Evolutionary conservation across 371 early-diverging fungal genomes (phyloP).

Genomic region (Apophysomyces variabilis): DNA sequence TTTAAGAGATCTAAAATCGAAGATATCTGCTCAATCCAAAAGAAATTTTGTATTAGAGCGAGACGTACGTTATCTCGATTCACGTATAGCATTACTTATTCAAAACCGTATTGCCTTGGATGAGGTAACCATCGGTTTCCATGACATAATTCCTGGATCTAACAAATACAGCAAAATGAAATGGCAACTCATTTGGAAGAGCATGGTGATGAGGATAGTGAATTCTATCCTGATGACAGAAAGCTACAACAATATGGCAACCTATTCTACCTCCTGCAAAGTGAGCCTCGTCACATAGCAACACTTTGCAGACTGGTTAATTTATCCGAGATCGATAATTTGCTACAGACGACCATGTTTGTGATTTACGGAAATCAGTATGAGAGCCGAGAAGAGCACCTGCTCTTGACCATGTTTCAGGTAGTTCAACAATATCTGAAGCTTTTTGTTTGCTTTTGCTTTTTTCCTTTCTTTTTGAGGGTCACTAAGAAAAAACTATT

Average conservation of each 20-base stretch:
- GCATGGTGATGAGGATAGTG: conserved; percentile 68
- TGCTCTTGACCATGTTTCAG: conserved; percentile 95
- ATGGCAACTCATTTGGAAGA: conserved; percentile 79
- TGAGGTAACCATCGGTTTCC: conserved; percentile 55
- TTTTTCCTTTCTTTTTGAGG: neutral
- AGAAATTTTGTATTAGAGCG: conserved; percentile 94
- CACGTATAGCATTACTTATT: conserved; percentile 91
- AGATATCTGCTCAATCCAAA: conserved; percentile 93
- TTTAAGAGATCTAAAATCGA: conserved; percentile 84
- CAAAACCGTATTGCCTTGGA: conserved; percentile 92
- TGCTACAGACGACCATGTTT: conserved; percentile 96
- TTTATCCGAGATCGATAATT: conserved; percentile 89
- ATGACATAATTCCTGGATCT: neutral
- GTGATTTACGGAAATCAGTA: conserved; percentile 96
- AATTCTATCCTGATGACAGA: conserved; percentile 80
- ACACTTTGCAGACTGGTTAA: conserved; percentile 82
- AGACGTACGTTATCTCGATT: conserved; percentile 93
- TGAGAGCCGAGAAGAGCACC: conserved; percentile 93
- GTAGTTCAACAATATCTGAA: conserved; percentile 35
- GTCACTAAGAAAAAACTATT: neutral
- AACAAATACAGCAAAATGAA: conserved; percentile 68
- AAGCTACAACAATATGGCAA: conserved; percentile 89
- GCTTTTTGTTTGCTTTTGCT: neutral
- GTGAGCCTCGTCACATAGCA: conserved; percentile 92
- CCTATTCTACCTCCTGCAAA: conserved; percentile 92